Base-by-base conservation (phyloP, 2,329 filamentous ascomycete species). In the Verticillium longisporum region DNA sequence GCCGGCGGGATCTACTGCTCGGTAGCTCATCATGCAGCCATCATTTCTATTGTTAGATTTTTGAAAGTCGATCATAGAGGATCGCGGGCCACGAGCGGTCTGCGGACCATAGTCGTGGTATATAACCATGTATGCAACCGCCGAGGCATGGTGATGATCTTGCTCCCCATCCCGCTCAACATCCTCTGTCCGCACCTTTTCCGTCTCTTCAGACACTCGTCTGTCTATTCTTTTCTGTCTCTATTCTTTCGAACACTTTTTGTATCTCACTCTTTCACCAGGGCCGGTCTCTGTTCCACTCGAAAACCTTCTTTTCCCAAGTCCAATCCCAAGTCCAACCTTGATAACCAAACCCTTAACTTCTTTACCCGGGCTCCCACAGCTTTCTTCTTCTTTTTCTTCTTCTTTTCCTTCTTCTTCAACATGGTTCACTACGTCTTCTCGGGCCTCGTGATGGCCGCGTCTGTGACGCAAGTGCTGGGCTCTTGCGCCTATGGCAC, bases 401-500 rank as follows among this genome's bases (percentile, higher is more conserved):
- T n/a, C n/a, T n/a, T n/a, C n/a, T n/a, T n/a, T n/a, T 18, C 11
- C 45, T 18, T 11, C 45, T 45, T 26, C 38, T 33, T 32, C 56
- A 50, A 31, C 37, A 65, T 65, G 63, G 59, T 62, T 54, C 61
- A 62, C 57, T 57, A 59, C 57, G 9, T 60, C 50, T 60, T 64
- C 21, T 56, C 62, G n/a, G 59, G 58, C 62, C 58, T 58, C 55
- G 26, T 61, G 41, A 60, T 64, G 53, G 60, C 60, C 62, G 60
- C 62, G 33, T 64, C 58, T 34, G 14, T 41, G 58, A 41, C 62
- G 10, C 62, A 62, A 58, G 65, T 61, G 33, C 60, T 72, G 41
- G 74, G 74, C 6, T 75, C 73, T 7, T 78, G 76, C 58, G 74
- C 74, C 7, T 74, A 78, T 38, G 76, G 75, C 59, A 78, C 76